phyloP scores from a whole-genome alignment of 192 early-diverging fungal species.

The Rhizoclosmatium globosum region DNA sequence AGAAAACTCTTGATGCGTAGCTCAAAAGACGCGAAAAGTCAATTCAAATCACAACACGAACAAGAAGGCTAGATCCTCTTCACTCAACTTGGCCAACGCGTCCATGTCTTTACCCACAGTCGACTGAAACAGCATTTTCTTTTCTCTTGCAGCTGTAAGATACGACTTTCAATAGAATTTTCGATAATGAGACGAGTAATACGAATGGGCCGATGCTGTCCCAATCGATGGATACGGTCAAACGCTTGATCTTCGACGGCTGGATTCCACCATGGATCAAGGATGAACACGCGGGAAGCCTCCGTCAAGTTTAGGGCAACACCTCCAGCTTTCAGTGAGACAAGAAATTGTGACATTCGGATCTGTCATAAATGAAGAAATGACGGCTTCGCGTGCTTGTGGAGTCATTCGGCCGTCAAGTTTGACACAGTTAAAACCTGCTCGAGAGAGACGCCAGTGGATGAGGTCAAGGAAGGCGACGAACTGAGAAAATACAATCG shows the following conservation, averaged over 20 bases:
- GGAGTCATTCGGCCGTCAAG: conserved; percentile 92
- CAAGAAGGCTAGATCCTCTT: conserved; percentile 33
- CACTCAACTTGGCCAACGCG: conserved; percentile 67
- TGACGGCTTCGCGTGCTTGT: conserved; percentile 66
- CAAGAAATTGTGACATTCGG: conserved; percentile 86
- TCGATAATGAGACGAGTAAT: conserved; percentile 90
- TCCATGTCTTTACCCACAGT: conserved; percentile 86
- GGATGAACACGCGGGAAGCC: conserved; percentile 77
- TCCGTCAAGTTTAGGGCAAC: conserved; percentile 93
- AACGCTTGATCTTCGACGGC: conserved; percentile 80
- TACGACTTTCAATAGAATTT: conserved; percentile 90
- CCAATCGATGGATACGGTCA: conserved; percentile 94
- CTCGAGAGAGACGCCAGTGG: conserved; percentile 88
- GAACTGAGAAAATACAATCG: conserved; percentile 85
- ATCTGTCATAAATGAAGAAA: conserved; percentile 74
- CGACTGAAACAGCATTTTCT: conserved; percentile 85
- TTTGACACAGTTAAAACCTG: conserved; percentile 84
- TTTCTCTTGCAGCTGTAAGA: conserved; percentile 94
- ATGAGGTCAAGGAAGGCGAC: conserved; percentile 89
- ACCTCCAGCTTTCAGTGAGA: conserved; percentile 91
- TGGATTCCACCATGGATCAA: conserved; percentile 81
- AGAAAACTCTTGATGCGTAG: background rate
- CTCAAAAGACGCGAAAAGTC: background rate
- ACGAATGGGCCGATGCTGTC: conserved; percentile 89
- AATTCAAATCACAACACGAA: conserved; percentile 33